Evolutionary conservation across 805 yeast species (phyloP), one percentile per base, ranked within the genome.

Genomic region (Wickerhamiella azymoides): DNA sequence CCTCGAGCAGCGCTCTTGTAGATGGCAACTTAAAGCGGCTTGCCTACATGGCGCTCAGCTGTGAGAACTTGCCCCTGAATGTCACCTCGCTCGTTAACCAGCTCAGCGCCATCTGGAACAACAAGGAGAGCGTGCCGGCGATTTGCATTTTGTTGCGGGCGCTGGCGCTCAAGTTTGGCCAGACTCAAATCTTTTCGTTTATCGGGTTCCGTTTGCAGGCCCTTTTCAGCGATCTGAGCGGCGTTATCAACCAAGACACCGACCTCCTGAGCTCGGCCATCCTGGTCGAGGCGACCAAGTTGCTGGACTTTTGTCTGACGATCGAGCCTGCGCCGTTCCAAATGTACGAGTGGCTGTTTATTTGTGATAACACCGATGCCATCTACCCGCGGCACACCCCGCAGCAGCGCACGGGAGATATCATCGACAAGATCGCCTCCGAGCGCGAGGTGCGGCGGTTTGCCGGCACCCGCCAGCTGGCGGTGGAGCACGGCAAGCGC

Each of bases 291-390:
- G 82, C 80, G 0, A 79, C 85, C 55, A 89, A 88, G 60, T 64
- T 92, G 13, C 65, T 92, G 40, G 98, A 89, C 57, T 70, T 82
- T 26, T 60, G 86, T 18, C 59, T 89, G 17, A 67, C 80, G 1
- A 53, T 86, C 47, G 75, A 77, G 32, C 70, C 71, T 36, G 96
- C 88, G 57, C 94, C 85, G 48, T 71, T 89, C 67, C 79, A 78
- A 62, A 57, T 75, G 61, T 61, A 74, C 50, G 92, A 85, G 55
- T 89, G 97, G 97, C 65, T 92, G 1, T 92, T 85, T 57, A 73
- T 89, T 10, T 70, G 78, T 24, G 84, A 81, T 54, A 77, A 74
- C 14, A 69, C 77, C 14, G 79, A 77, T 49, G 76, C 80, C 16
- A 68, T 73, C 26, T 71, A 68, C 53, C 47, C 48, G 14, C 40